Conservation (phyloP, 345 rosid species). For the Gossypium herbaceum region DNA sequence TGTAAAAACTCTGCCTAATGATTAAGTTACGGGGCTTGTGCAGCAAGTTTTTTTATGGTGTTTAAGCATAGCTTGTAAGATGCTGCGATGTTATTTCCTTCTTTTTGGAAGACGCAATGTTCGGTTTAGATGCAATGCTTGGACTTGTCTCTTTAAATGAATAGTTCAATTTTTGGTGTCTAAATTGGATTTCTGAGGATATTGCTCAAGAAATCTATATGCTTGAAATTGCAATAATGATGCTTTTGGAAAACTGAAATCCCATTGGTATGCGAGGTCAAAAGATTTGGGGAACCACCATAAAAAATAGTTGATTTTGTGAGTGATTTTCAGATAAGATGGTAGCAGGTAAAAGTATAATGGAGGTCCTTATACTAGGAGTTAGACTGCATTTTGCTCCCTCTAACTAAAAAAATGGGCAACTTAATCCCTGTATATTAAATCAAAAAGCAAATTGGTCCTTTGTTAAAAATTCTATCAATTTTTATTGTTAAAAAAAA, state of each 20-base stretch:
- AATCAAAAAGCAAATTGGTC: too few relatives aligned
- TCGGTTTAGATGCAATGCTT: background rate
- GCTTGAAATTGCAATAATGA: background rate
- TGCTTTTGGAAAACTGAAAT: background rate
- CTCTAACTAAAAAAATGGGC: too few relatives aligned
- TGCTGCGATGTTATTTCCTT: too few relatives aligned
- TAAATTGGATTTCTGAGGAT: background rate
- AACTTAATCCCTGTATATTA: too few relatives aligned
- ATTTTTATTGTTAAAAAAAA: too few relatives aligned
- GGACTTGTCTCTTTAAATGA: background rate
- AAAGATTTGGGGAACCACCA: background rate
- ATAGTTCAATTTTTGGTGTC: background rate
- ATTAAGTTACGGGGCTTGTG: background rate
- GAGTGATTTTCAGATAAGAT: slow-evolving; percentile 8
- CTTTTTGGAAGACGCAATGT: background rate
- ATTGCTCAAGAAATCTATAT: background rate
- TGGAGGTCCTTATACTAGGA: too few relatives aligned
- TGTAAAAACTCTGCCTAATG: background rate
- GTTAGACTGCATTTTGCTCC: too few relatives aligned
- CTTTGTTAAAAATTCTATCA: too few relatives aligned
- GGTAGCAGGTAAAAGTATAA: background rate
- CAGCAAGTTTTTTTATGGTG: background rate
- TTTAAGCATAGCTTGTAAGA: background rate
- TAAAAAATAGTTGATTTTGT: background rate
- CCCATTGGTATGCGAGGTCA: background rate